phyloP scores from a whole-genome alignment of 306 rosid species.

The Nissolia schottii region DNA sequence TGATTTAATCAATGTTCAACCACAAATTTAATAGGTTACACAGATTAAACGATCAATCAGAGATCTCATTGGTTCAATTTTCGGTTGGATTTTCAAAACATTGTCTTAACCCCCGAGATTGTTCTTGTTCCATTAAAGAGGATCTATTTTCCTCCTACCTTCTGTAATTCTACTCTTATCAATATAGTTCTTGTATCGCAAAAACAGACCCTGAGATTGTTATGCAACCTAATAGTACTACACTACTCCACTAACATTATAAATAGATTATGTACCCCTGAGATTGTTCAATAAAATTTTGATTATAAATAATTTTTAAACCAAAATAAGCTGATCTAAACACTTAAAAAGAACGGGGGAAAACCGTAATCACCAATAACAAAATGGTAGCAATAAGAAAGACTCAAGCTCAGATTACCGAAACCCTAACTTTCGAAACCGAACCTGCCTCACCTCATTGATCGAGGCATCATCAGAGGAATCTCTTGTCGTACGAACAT shows the following conservation, averaged over 20 bases:
- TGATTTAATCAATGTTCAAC: neutral
- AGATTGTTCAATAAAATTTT: neutral
- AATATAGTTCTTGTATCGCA: too few species aligned
- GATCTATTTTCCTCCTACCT: too few species aligned
- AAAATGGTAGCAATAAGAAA: neutral
- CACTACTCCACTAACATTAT: neutral
- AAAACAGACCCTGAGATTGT: too few species aligned
- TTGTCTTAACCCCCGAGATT: neutral
- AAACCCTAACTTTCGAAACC: conserved; percentile 5
- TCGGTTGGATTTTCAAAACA: neutral
- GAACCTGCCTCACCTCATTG: conserved; percentile 28
- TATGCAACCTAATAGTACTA: too few species aligned
- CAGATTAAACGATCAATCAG: neutral
- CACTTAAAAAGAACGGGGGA: neutral
- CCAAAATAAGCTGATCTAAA: neutral
- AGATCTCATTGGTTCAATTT: neutral
- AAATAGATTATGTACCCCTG: too few species aligned
- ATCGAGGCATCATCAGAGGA: conserved; percentile 21
- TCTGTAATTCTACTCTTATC: too few species aligned
- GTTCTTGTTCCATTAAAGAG: too few species aligned
- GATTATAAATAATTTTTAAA: neutral
- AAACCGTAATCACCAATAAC: neutral
- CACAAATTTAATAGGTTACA: neutral
- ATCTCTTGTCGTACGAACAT: neutral
- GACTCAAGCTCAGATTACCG: neutral